Percentiles rank a stretch among this genome's conserved stretches.
Evolutionary conservation across 345 rosid genomes (phyloP).

Genomic region (Camelina sativa): DNA sequence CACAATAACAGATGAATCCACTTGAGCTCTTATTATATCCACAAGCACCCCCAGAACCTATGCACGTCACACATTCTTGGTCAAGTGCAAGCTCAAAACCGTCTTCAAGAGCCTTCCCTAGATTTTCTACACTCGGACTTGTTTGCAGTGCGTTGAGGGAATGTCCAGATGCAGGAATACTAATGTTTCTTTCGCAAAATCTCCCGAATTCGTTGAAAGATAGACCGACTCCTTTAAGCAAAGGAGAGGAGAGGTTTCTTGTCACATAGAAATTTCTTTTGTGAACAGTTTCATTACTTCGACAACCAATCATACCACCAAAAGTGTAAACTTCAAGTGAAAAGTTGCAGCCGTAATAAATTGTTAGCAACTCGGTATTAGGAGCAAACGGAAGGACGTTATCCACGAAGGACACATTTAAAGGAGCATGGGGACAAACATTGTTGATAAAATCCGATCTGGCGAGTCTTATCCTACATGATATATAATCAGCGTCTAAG

Average conservation of each 20-base stretch:
- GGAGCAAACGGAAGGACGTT: background rate
- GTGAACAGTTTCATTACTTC: background rate
- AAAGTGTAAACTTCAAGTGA: background rate
- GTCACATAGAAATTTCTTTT: conserved; percentile 16
- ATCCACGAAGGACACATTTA: conserved; percentile 17
- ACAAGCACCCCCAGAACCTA: conserved; percentile 35
- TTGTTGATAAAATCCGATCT: conserved; percentile 38
- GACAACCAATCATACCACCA: background rate
- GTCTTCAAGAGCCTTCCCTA: conserved; percentile 22
- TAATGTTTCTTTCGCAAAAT: conserved; percentile 23
- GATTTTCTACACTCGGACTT: background rate
- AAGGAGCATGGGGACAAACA: conserved; percentile 30
- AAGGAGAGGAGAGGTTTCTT: background rate
- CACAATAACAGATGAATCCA: conserved; percentile 40
- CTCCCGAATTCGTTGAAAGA: background rate
- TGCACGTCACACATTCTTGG: conserved; percentile 23
- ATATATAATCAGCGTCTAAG: background rate
- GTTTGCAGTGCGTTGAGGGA: background rate
- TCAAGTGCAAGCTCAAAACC: conserved; percentile 43
- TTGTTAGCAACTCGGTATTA: conserved; percentile 10
- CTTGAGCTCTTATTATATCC: conserved; percentile 22
- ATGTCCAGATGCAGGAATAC: background rate
- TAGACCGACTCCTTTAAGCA: accelerated
- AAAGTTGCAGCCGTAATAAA: conserved; percentile 45
- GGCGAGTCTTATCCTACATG: conserved; percentile 20